Conservation (phyloP, 176 grass and related monocot species). For the sorghum (Sorghum bicolor) region Sorghum_bicolor_NCBIv3 NC_012879.2:57187001-57187500, state of each 20-base stretch:
- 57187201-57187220: conserved; percentile 39
- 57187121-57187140: conserved; percentile 15
- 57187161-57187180: conserved; percentile 96
- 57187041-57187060: conserved; percentile 88
- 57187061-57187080: conserved; percentile 28
- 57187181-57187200: conserved; percentile 95
- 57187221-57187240: conserved; percentile 18
- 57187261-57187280: not conserved
- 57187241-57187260: not conserved
- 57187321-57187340: conserved; percentile 90
- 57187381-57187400: conserved; percentile 58
- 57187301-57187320: conserved; percentile 94
- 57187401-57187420: not conserved
- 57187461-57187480: conserved; percentile 6
- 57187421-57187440: not conserved
- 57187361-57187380: conserved; percentile 96
- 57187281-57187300: conserved; percentile 98
- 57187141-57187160: conserved; percentile 91
- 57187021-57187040: conserved; percentile 85
- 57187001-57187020: conserved; percentile 86
- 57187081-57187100: not conserved
- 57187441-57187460: not conserved
- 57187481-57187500: not conserved
- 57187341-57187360: conserved; percentile 90
- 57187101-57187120: not conserved